A percentile compares a stretch with the other conserved stretches of the same genome.
These are phyloP conservation scores for Trichosanthes cucumerina DNA, from an alignment of 306 rosid species.

Conservation along the genomic window DNA sequence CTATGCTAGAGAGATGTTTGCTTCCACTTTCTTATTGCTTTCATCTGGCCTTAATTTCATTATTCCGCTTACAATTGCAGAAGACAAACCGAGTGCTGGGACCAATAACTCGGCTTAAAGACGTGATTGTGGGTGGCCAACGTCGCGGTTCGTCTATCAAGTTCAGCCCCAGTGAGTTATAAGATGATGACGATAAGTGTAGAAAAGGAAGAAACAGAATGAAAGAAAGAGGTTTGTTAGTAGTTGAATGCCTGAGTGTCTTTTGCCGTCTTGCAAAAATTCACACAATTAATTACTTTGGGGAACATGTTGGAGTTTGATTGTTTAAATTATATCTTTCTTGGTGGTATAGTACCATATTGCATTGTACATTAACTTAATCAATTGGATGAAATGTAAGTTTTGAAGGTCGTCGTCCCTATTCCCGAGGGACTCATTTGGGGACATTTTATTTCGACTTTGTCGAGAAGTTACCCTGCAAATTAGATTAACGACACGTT, in stretches of 20 bases:
- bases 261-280: background rate
- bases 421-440: background rate
- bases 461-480: slow-evolving; percentile 14
- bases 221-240: background rate
- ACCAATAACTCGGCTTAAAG: slow-evolving; percentile 75
- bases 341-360: slow-evolving; percentile 5
- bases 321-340: slow-evolving; percentile 1
- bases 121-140: slow-evolving; percentile 62
- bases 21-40: slow-evolving; percentile 1
- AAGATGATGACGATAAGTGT: slow-evolving; percentile 60
- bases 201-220: slow-evolving; percentile 11
- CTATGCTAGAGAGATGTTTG: background rate
- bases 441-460: slow-evolving; percentile 1
- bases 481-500: background rate
- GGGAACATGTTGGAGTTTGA: slow-evolving; percentile 10
- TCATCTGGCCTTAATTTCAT: slow-evolving; percentile 9
- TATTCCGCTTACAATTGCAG: slow-evolving; percentile 21
- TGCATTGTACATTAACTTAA: slow-evolving; percentile 6
- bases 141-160: slow-evolving; percentile 55
- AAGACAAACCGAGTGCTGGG: slow-evolving; percentile 49
- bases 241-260: background rate
- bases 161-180: slow-evolving; percentile 43
- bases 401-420: background rate
- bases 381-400: slow-evolving; percentile 7
- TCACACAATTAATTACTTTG: background rate